Conservation (phyloP, 2,329 filamentous ascomycete species). For the Colletotrichum lupini region DNA sequence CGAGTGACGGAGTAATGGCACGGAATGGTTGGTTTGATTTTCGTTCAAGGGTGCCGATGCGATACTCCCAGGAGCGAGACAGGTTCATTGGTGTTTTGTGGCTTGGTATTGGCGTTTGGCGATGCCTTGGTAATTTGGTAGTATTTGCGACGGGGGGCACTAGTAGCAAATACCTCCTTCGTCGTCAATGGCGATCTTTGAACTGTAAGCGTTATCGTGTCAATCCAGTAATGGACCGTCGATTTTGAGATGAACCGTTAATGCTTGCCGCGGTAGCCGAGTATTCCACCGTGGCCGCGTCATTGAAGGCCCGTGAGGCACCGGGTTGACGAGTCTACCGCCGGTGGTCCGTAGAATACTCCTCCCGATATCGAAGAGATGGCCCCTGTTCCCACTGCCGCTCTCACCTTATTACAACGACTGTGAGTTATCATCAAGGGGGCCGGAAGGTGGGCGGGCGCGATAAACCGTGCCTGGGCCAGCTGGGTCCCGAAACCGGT, state of each 20-base stretch:
- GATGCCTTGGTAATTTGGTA: background rate
- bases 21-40: background rate
- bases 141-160: background rate
- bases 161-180: background rate
- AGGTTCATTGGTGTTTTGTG: background rate
- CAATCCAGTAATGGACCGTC: no score
- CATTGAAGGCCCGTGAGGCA: constrained; percentile 6
- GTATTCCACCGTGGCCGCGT: constrained; percentile 11
- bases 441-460: background rate
- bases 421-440: background rate
- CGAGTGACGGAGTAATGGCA: background rate
- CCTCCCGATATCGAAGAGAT: background rate
- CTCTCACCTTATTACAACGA: constrained; percentile 7
- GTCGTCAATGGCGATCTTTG: background rate
- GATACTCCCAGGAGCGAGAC: background rate
- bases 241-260: background rate
- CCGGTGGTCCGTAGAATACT: background rate
- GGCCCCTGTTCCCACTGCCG: background rate
- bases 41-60: background rate
- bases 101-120: constrained; percentile 13
- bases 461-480: background rate
- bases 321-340: background rate
- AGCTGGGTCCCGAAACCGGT: constrained; percentile 26
- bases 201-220: background rate
- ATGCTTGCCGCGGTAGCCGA: constrained; percentile 16